These are phyloP conservation scores for Acacia acuminata DNA, from an alignment of 306 rosid genomes.

Conservation along the genomic window DNA sequence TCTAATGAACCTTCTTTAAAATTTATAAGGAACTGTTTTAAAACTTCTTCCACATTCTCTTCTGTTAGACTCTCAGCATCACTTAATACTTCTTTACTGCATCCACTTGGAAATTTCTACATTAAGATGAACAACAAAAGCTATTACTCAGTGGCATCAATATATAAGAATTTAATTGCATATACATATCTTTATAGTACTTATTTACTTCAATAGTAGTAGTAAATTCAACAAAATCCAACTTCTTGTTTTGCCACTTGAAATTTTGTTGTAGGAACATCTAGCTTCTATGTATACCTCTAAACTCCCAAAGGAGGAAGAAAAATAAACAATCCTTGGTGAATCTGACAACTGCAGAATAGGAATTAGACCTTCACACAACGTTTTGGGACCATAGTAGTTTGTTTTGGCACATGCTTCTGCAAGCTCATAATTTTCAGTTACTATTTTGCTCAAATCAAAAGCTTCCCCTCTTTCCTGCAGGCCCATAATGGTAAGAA, in stretches of 20 bases:
- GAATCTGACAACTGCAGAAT: conserved; percentile 50
- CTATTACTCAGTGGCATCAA: no score
- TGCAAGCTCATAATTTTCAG: conserved; percentile 22
- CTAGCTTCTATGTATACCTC: conserved; percentile 28
- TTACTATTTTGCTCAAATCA: neutral
- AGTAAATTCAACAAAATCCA: no score
- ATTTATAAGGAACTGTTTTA: conserved; percentile 42
- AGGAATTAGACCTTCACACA: conserved; percentile 43
- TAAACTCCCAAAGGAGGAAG: conserved; percentile 24
- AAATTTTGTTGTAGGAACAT: no score
- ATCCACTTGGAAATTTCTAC: conserved; percentile 40
- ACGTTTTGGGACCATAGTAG: conserved; percentile 49
- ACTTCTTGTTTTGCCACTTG: no score
- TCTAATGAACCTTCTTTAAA: conserved; percentile 39
- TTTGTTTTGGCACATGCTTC: conserved; percentile 42
- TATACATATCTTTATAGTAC: no score
- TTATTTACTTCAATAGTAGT: no score
- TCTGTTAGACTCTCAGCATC: conserved; percentile 47
- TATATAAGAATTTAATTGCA: no score
- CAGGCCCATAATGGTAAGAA: neutral
- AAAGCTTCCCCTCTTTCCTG: neutral
- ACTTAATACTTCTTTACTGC: conserved; percentile 44
- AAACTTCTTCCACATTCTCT: conserved; percentile 49
- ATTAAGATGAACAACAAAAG: neutral
- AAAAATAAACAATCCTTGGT: conserved; percentile 55